phyloP scores from a whole-genome alignment of 1,139 yeast genomes.

The Ogataea hybrid region DNA sequence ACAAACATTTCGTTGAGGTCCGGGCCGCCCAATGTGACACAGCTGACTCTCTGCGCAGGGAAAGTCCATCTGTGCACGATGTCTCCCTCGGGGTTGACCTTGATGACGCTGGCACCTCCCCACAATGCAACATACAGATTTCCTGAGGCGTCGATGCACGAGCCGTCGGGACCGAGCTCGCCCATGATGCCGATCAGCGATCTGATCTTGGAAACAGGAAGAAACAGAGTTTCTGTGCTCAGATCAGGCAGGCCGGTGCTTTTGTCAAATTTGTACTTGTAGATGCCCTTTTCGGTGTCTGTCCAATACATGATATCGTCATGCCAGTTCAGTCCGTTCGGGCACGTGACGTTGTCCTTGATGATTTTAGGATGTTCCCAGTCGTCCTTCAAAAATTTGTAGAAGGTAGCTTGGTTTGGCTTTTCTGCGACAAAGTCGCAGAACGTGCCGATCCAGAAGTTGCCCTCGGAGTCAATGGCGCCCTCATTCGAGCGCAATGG shows the following conservation, averaged over 20 bases:
- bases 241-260: constrained; percentile 41
- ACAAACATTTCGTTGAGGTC: constrained; percentile 58
- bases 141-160: constrained; percentile 60
- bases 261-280: constrained; percentile 58
- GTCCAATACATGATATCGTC: constrained; percentile 62
- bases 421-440: constrained; percentile 45
- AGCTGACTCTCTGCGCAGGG: constrained; percentile 65
- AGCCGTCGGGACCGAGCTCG: constrained; percentile 76
- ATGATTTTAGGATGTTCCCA: constrained; percentile 25
- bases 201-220: constrained; percentile 38
- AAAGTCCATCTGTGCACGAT: constrained; percentile 50
- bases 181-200: constrained; percentile 23
- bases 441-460: constrained; percentile 77
- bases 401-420: constrained; percentile 43
- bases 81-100: constrained; percentile 49
- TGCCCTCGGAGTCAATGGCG: constrained; percentile 64
- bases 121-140: constrained; percentile 70
- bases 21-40: constrained; percentile 71
- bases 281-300: constrained; percentile 63
- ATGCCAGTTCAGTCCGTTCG: constrained; percentile 82
- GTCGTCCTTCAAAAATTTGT: constrained; percentile 38
- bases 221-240: constrained; percentile 41
- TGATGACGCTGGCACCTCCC: constrained; percentile 55
- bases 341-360: constrained; percentile 44
- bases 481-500: constrained; percentile 73